phyloP scores from a whole-genome alignment of 305 asterid genomes.

The Fraxinus latifolia region DNA sequence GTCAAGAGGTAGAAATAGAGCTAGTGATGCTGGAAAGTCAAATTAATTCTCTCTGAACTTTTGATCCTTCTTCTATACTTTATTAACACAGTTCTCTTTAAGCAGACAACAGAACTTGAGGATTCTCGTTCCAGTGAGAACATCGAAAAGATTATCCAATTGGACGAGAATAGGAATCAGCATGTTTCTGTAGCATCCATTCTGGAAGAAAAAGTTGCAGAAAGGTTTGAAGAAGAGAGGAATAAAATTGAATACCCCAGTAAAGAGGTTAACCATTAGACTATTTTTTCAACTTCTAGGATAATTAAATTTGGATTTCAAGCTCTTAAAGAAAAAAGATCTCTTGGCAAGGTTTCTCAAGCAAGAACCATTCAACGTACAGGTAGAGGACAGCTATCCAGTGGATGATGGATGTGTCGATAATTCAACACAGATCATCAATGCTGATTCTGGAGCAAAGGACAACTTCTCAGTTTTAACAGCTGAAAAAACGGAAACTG shows the following conservation, averaged over 20 bases:
- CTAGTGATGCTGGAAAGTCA: background rate
- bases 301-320: background rate
- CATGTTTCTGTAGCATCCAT: background rate
- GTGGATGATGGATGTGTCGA: background rate
- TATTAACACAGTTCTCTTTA: background rate
- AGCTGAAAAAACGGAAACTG: constrained; percentile 8
- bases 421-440: background rate
- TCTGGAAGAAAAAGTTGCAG: constrained; percentile 6
- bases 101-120: constrained; percentile 24
- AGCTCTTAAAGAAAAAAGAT: background rate
- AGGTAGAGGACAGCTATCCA: constrained; percentile 10
- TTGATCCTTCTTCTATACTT: background rate
- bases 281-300: background rate
- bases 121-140: background rate
- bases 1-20: constrained; percentile 14
- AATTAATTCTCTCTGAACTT: background rate
- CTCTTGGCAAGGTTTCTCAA: background rate
- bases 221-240: background rate
- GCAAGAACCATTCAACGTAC: background rate
- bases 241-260: background rate
- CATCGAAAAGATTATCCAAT: background rate
- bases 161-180: background rate
- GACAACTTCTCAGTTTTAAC: background rate
- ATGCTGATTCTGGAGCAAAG: constrained; percentile 1
- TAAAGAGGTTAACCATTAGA: constrained; percentile 9